Evolutionary conservation across 345 rosid species (phyloP).

Genomic region (Excoecaria agallocha): DNA sequence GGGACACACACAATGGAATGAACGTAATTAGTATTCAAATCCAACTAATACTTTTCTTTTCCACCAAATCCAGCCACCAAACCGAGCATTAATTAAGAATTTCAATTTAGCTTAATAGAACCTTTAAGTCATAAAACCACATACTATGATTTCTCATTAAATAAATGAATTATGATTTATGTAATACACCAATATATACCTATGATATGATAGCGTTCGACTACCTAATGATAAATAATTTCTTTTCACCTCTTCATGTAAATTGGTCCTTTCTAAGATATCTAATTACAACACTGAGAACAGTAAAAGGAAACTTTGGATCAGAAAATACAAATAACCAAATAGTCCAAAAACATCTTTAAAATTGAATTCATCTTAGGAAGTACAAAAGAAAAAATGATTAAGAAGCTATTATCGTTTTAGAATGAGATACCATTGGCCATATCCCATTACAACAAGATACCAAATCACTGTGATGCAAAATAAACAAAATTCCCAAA

Average conservation of each 20-base stretch:
- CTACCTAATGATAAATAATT: background rate
- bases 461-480: background rate
- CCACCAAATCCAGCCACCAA: background rate
- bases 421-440: background rate
- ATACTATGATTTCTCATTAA: background rate
- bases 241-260: background rate
- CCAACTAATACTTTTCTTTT: background rate
- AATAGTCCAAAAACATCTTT: background rate
- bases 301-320: background rate
- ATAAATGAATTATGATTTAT: background rate
- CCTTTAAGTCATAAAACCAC: background rate
- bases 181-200: background rate
- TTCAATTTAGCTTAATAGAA: background rate
- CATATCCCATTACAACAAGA: background rate
- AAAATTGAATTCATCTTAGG: no score
- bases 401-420: background rate
- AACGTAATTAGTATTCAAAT: no score
- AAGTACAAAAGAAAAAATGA: background rate
- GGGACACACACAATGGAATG: no score
- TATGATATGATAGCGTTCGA: background rate
- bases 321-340: background rate
- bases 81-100: background rate
- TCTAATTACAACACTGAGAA: background rate
- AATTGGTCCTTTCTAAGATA: background rate
- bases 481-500: background rate